Evolutionary conservation across 2,329 filamentous ascomycete genomes (phyloP), one percentile per base, ranked within the genome.

Genomic region (Chrysoporthe deuterocubensis): DNA sequence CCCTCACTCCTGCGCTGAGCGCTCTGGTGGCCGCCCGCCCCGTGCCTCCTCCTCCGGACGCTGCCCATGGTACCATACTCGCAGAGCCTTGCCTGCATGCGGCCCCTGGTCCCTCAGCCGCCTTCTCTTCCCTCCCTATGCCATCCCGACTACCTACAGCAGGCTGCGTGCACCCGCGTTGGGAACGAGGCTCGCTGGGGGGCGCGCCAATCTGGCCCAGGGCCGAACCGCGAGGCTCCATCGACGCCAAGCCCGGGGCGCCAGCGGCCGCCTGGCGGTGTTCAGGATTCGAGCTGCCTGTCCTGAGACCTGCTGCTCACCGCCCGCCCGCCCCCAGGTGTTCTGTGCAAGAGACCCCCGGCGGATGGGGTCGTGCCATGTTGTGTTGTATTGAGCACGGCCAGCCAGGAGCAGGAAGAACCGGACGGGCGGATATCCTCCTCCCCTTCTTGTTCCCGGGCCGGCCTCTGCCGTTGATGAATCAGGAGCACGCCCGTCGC

Each of bases 191-290:
- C 44, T 6, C 26, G 32, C 54, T 9, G 37, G 37, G 37, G 37
- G 37, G 26, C 26, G 2, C 26, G 26, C 37, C 37, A 40, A 40
- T 13, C 9, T 52, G 21, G 18, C 16, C 44, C 44, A 18, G 8
- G n/a, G n/a, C 34, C 40, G 57, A n/a, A 43, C 57, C 50, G 50
- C 21, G 21, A 32, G 61, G 56, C 44, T 58, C 43, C 62, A 62
- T 68, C 56, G 48, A 58, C 54, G 44, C 65, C 44, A 40, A 59
- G 62, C 62, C 61, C 59, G 48, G 32, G 9, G 48, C 46, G 48
- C 48, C 44, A 40, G 54, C n/a, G n/a, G 40, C 40, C 46, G 8
- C 48, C 7, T 42, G 32, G 54, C 48, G 50, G 64, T 66, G 57
- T 54, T 32, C 7, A 21, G 13, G 14, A 54, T 40, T 40, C 9